A percentile compares a stretch with the other conserved stretches of the same genome.
Conservation (phyloP, 1,284 basidiomycete species). For the Heterobasidion occidentale region DNA sequence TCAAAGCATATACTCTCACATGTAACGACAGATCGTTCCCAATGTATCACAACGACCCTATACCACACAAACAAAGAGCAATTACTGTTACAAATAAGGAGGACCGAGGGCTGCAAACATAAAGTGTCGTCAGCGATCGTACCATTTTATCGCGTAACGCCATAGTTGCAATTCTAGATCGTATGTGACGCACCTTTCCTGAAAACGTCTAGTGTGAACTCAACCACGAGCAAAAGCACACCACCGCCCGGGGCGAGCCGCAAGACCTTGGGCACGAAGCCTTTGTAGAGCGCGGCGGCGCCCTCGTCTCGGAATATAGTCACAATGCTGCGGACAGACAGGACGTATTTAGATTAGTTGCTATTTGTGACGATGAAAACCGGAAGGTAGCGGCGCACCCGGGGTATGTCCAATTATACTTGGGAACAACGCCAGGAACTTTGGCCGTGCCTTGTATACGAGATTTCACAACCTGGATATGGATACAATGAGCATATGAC, state of each 20-base stretch:
- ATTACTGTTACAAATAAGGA: slow-evolving; percentile 15
- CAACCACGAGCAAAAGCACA: slow-evolving; percentile 87
- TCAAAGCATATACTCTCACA: no score
- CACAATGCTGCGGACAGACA: slow-evolving; percentile 35
- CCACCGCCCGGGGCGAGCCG: slow-evolving; percentile 92
- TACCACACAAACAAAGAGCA: no score
- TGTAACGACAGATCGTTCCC: no score
- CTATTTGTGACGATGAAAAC: not conserved
- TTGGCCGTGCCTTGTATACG: slow-evolving; percentile 80
- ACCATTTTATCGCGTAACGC: not conserved
- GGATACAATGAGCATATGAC: slow-evolving; percentile 1
- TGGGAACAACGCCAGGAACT: slow-evolving; percentile 62
- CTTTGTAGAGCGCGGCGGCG: slow-evolving; percentile 86
- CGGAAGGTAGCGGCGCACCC: slow-evolving; percentile 29
- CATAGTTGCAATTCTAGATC: no score
- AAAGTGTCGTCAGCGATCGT: not conserved
- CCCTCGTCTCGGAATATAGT: slow-evolving; percentile 91
- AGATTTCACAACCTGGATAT: slow-evolving; percentile 76
- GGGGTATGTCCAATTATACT: slow-evolving; percentile 93
- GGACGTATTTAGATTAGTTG: not conserved
- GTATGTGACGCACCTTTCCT: slow-evolving; percentile 46
- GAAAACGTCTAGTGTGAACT: slow-evolving; percentile 72
- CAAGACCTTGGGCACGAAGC: slow-evolving; percentile 82
- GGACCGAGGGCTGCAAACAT: slow-evolving; percentile 15
- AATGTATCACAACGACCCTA: no score